Evolutionary conservation across 2,329 filamentous ascomycete species (phyloP), one percentile per base, ranked within the genome.

Genomic region (Didymella pinodella): DNA sequence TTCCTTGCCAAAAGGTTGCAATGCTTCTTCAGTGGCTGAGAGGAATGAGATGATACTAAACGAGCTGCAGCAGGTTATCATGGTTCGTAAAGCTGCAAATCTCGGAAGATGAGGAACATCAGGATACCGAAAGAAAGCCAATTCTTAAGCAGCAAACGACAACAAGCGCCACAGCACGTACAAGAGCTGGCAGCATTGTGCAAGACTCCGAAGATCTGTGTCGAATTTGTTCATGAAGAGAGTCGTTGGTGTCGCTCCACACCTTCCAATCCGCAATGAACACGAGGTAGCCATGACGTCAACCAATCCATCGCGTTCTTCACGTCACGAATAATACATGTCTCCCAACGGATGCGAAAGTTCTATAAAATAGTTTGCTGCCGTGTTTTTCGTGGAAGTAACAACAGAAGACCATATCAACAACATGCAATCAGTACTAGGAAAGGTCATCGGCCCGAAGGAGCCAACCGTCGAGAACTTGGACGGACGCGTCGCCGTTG

Each of bases 391-490:
- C 7, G 2, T 2, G 8, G 7, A 20, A 40, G 18, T 18, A 20
- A 40, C 18, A 20, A 16, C 6, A 40, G 6, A 40, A 40, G n/a
- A 40, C n/a, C n/a, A 40, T 3, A 20, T 12, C n/a, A 40, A 20
- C 51, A 56, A 40, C n/a, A 80, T 80, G 78, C 78, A 80, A 56
- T 78, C 79, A 1, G 61, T 74, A 25, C 71, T 80, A 14, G 71
- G 77, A 31, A 75, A 72, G 6, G 62, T 77, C 29, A 63, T 79
- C 38, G 78, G 79, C 2, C 78, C 78, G 0, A 74, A 72, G 18
- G 63, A 78, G 10, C 0, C 67, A 76, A 7, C 58, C 55, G 36
- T 40, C 22, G 50, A 54, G 18, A 65, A 77, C 46, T 71, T 80
- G 25, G 18, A 67, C 22, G 78, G 77, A 12, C 70, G 75, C 16